Conservation (phyloP, 495 filamentous ascomycete genomes). For the Aspergillus carlsbadensis region DNA sequence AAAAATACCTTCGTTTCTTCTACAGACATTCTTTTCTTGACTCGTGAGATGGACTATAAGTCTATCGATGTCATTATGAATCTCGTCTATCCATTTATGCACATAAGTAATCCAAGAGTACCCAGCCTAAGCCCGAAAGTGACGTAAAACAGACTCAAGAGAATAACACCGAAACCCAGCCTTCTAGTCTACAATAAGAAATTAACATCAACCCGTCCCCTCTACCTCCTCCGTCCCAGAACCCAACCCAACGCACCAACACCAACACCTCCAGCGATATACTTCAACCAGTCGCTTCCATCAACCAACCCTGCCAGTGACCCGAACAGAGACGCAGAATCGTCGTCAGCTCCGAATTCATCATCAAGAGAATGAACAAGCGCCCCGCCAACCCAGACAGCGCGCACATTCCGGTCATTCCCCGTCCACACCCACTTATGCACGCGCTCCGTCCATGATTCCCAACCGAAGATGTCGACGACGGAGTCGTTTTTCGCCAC, state of each 20-base stretch:
- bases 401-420: conserved; percentile 76
- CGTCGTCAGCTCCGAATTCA: background rate
- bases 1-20: no score
- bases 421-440: conserved; percentile 90
- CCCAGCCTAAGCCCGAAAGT: no score
- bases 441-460: conserved; percentile 71
- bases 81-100: no score
- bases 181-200: background rate
- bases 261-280: conserved; percentile 6
- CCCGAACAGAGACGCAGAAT: background rate
- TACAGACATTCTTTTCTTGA: no score
- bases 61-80: no score
- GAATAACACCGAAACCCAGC: no score
- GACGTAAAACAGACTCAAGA: no score
- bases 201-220: no score
- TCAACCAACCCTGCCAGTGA: no score
- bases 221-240: conserved; percentile 8
- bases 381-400: conserved; percentile 78
- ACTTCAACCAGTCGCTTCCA: background rate
- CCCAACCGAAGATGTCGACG: conserved; percentile 86
- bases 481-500: background rate
- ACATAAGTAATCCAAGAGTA: no score
- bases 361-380: conserved; percentile 61
- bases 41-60: no score
- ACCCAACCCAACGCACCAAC: conserved; percentile 7